Evolutionary conservation across 805 yeast species (phyloP).

Genomic region (Saccharomycopsis oosterbeekiorum): DNA sequence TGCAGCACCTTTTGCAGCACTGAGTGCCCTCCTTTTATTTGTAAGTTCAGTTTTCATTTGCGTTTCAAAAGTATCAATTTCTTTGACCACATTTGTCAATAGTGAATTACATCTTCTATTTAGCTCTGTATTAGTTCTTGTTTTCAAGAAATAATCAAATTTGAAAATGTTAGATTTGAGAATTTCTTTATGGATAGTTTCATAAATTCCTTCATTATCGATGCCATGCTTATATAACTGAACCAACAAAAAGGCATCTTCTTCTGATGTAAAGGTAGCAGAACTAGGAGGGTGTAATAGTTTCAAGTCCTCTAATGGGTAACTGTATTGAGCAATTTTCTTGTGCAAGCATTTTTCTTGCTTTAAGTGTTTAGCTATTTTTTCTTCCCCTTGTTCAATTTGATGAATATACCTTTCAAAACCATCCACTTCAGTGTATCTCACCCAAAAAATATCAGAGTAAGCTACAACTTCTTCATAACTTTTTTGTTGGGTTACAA

Average conservation of each 20-base stretch:
- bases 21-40: slow-evolving; percentile 9
- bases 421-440: slow-evolving; percentile 74
- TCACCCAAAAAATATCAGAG: slow-evolving; percentile 72
- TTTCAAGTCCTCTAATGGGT: slow-evolving; percentile 71
- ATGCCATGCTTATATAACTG: slow-evolving; percentile 75
- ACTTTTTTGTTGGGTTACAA: slow-evolving; percentile 36
- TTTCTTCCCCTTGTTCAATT: slow-evolving; percentile 87
- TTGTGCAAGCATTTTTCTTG: slow-evolving; percentile 75
- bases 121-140: slow-evolving; percentile 68
- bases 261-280: slow-evolving; percentile 73
- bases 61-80: slow-evolving; percentile 32
- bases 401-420: slow-evolving; percentile 73
- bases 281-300: slow-evolving; percentile 67
- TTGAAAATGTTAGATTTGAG: slow-evolving; percentile 68
- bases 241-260: slow-evolving; percentile 78
- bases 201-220: slow-evolving; percentile 71
- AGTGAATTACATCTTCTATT: slow-evolving; percentile 75
- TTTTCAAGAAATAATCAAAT: slow-evolving; percentile 79
- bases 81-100: slow-evolving; percentile 64
- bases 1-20: slow-evolving; percentile 1
- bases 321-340: slow-evolving; percentile 58
- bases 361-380: slow-evolving; percentile 46
- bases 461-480: slow-evolving; percentile 71
- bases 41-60: slow-evolving; percentile 2
- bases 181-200: slow-evolving; percentile 64